These are phyloP conservation scores for Leccinum uliginosum DNA, from an alignment of 768 basidiomycete genomes.

Conservation along the genomic window DNA sequence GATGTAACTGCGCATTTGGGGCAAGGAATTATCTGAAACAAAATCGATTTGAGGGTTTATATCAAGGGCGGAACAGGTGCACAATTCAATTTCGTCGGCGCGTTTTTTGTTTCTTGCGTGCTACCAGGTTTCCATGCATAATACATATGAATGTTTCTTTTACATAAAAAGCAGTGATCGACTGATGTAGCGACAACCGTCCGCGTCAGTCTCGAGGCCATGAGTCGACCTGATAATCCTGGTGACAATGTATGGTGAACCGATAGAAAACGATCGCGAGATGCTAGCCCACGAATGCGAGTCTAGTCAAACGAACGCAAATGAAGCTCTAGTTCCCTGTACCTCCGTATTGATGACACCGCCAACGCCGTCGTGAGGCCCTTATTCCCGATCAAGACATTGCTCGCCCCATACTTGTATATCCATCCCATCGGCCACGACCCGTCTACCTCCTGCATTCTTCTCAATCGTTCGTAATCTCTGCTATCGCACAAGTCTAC, in stretches of 20 bases:
- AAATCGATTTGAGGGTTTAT: no score
- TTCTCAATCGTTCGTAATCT: conserved; percentile 14
- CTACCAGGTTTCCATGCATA: no score
- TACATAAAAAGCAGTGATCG: not conserved
- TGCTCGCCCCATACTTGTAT: conserved; percentile 8
- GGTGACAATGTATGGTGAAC: not conserved
- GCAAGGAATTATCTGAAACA: no score
- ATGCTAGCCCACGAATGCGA: not conserved
- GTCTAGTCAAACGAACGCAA: conserved; percentile 14
- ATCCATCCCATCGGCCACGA: conserved; percentile 23
- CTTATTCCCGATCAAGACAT: conserved; percentile 12
- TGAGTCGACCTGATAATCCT: not conserved
- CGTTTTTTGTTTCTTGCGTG: no score
- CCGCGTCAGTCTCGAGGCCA: not conserved
- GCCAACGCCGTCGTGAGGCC: conserved; percentile 22
- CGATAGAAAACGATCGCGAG: no score
- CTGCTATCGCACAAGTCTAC: conserved; percentile 12
- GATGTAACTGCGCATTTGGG: no score
- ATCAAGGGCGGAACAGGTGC: no score
- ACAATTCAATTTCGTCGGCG: no score
- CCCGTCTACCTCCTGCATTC: conserved; percentile 18
- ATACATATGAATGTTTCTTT: no score
- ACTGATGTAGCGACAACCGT: not conserved
- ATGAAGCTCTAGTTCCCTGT: conserved; percentile 10
- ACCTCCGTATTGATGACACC: conserved; percentile 12